Percentiles rank a stretch among this genome's conserved stretches.
Evolutionary conservation across 192 early-diverging fungal genomes (phyloP).

Genomic region (Entophlyctis luteolus): DNA sequence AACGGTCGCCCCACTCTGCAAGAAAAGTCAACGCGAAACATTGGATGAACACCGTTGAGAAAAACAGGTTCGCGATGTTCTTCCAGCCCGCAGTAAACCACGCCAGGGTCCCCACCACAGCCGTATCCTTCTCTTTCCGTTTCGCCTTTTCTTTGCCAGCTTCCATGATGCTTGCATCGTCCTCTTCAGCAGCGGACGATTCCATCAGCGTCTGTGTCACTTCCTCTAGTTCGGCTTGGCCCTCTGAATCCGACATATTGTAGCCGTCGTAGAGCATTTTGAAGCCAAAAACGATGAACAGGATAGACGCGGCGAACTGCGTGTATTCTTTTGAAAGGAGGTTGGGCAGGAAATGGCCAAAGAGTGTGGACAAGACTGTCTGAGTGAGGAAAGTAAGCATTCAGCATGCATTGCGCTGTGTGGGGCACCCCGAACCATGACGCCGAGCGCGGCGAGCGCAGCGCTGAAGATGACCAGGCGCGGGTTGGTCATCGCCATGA

Average conservation of each 20-base stretch:
- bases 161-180: slow-evolving; percentile 19
- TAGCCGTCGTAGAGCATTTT: slow-evolving; percentile 81
- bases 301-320: slow-evolving; percentile 70
- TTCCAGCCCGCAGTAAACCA: neutral
- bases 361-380: slow-evolving; percentile 88
- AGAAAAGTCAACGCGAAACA: slow-evolving; percentile 94
- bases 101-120: neutral
- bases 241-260: slow-evolving; percentile 83
- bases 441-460: slow-evolving; percentile 75
- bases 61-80: slow-evolving; percentile 40
- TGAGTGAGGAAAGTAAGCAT: too few relatives aligned
- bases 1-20: slow-evolving; percentile 97
- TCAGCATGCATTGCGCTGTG: too few relatives aligned
- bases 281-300: slow-evolving; percentile 93
- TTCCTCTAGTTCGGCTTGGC: slow-evolving; percentile 83
- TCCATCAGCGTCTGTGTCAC: slow-evolving; percentile 86
- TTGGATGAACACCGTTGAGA: slow-evolving; percentile 92
- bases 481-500: slow-evolving; percentile 97
- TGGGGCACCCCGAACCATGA: too few relatives aligned
- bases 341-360: slow-evolving; percentile 86
- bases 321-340: slow-evolving; percentile 85
- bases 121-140: neutral
- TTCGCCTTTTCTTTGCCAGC: neutral
- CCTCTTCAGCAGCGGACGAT: slow-evolving; percentile 40
- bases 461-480: slow-evolving; percentile 86